Evolutionary conservation across 2,329 filamentous ascomycete species (phyloP).

Genomic region (Periconia digitata): DNA sequence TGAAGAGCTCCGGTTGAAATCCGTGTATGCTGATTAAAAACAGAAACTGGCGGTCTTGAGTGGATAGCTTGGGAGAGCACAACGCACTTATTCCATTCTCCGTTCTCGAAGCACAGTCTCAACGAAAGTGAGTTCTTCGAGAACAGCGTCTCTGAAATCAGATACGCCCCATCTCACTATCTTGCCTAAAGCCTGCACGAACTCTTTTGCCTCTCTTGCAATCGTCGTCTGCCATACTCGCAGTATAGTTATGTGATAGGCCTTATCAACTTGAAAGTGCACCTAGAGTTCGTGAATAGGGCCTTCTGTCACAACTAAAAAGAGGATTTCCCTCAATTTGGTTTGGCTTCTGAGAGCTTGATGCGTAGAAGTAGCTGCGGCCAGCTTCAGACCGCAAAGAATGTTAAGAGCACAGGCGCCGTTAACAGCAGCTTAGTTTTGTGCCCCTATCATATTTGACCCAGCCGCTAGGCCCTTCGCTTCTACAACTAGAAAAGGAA

Average conservation of each 20-base stretch:
- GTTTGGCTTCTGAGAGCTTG: too few relatives aligned
- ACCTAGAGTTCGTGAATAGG: constrained; percentile 22
- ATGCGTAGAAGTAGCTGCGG: not conserved
- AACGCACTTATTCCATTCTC: too few relatives aligned
- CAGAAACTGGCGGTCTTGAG: too few relatives aligned
- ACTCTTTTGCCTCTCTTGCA: constrained; percentile 7
- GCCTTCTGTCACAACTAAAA: constrained; percentile 11
- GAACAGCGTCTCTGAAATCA: constrained; percentile 6
- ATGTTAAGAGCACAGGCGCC: constrained; percentile 19
- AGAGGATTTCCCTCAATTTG: too few relatives aligned
- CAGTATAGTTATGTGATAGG: constrained; percentile 12
- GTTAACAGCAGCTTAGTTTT: constrained; percentile 20
- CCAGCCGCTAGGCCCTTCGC: constrained; percentile 15
- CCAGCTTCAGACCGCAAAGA: constrained; percentile 12
- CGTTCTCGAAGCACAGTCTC: too few relatives aligned
- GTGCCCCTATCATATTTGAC: constrained; percentile 16
- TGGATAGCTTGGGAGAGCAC: too few relatives aligned
- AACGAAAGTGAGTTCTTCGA: constrained; percentile 3
- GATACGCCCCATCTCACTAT: constrained; percentile 13
- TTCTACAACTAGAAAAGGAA: constrained; percentile 19
- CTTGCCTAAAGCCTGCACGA: constrained; percentile 9
- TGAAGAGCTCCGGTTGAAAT: too few relatives aligned
- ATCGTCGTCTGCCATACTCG: constrained; percentile 12
- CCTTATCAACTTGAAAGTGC: constrained; percentile 12
- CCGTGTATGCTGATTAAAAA: not conserved